Evolutionary conservation across 2,329 filamentous ascomycete species (phyloP).

Genomic region (Claviceps spartinae): DNA sequence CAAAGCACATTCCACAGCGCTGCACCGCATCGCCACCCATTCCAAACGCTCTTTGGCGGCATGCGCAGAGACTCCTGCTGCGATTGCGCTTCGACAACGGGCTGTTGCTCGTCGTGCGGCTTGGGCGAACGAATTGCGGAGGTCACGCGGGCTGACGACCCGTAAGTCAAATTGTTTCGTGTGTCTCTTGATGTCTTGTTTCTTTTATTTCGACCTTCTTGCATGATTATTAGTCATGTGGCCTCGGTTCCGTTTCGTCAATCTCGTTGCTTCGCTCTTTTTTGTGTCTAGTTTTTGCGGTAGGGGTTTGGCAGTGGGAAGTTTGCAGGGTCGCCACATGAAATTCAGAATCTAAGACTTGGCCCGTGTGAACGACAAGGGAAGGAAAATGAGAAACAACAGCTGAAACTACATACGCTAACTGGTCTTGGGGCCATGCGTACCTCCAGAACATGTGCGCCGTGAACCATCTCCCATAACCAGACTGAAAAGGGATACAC

Average conservation of each 20-base stretch:
- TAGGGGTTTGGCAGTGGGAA: too few relatives aligned
- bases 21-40: constrained; percentile 4
- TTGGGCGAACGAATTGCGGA: constrained; percentile 6
- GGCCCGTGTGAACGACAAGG: too few relatives aligned
- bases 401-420: too few relatives aligned
- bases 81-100: constrained; percentile 3
- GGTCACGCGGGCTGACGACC: constrained; percentile 3
- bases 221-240: too few relatives aligned
- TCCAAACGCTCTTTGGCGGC: constrained; percentile 4
- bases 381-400: too few relatives aligned
- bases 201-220: too few relatives aligned
- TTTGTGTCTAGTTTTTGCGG: too few relatives aligned
- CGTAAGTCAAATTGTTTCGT: constrained; percentile 1
- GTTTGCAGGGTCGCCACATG: too few relatives aligned
- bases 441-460: neutral
- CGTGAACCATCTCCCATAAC: constrained; percentile 5
- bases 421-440: neutral
- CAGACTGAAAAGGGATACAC: neutral
- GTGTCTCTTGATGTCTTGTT: too few relatives aligned
- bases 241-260: too few relatives aligned
- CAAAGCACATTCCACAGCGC: neutral
- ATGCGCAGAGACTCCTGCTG: constrained; percentile 4
- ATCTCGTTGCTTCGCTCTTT: too few relatives aligned
- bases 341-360: too few relatives aligned
- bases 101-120: constrained; percentile 7